Evolutionary conservation across 305 asterid species (phyloP), one percentile per base, ranked within the genome.

Genomic region (Lippia alba): DNA sequence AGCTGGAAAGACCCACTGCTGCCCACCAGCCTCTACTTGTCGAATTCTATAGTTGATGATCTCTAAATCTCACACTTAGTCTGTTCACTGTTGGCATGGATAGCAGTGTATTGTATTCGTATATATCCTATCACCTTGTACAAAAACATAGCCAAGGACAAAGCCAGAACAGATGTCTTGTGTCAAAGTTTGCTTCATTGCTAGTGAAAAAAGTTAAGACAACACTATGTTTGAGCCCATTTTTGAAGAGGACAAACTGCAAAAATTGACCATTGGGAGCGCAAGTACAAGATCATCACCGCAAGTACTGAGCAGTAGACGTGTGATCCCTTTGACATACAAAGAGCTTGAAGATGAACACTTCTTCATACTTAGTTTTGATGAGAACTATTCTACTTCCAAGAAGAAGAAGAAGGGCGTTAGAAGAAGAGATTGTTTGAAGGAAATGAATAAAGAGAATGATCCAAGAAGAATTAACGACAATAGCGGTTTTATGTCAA

Each of bases 321-420:
- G 67, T 15, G 60, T 40, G 12, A 68, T 78, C 46, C 87, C 94
- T 2, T 54, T 64, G 1, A 64, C 78, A 6, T 86, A 80, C 57
- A 33, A 51, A 59, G 89, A 83, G 72, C 77, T 84, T 0, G 87
- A 89, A 82, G 96, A 91, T 61, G 92, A 91, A 8, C 65, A 87
- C 0, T 89, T 85, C 68, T 77, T 84, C 75, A 81, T 91, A 56
- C 88, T 91, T 39, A 89, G 90, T 88, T 89, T 91, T 32, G 97
- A 91, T 32, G 97, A 91, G 32, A 61, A 48, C 5, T 51, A 9
- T 16, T 8, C 6, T 0, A 6, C 6, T 2, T 1, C 10, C 17
- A 24, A 24, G 30, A 24, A 24, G 30, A 24, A 16, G 56, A 16
- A 36, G 77, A 72, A 51, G 56, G 49, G 56, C 33, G 48, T 44